phyloP scores from a whole-genome alignment of 495 filamentous ascomycete genomes.

The Achaetomiella virescens region DNA sequence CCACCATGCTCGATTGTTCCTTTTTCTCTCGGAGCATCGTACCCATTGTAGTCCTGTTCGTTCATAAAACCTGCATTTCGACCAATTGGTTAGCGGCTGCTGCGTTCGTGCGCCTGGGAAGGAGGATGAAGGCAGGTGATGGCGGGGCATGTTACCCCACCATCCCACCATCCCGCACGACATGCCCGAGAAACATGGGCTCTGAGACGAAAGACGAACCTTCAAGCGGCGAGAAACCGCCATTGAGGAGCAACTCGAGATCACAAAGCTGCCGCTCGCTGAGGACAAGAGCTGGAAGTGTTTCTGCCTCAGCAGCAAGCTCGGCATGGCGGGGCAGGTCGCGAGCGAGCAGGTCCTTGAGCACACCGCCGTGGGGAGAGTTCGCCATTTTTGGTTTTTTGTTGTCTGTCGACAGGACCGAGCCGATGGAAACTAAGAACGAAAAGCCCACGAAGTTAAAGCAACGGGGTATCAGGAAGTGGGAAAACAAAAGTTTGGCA shows the following conservation, averaged over 20 bases:
- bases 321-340: constrained; percentile 71
- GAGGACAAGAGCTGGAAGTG: constrained; percentile 74
- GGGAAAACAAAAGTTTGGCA: neutral
- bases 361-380: constrained; percentile 88
- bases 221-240: constrained; percentile 95
- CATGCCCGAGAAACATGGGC: constrained; percentile 1
- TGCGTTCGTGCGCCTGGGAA: neutral
- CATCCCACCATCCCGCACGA: constrained; percentile 11
- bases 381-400: constrained; percentile 48
- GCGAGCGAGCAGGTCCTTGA: constrained; percentile 93
- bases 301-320: constrained; percentile 78
- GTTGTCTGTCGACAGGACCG: neutral
- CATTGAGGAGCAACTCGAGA: constrained; percentile 90
- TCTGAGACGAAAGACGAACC: constrained; percentile 52
- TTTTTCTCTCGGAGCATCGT: constrained; percentile 22
- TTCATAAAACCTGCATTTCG: constrained; percentile 79
- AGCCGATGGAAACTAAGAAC: neutral
- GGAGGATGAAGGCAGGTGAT: constrained; percentile 4
- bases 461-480: neutral
- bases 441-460: neutral
- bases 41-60: constrained; percentile 93
- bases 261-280: constrained; percentile 94
- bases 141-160: constrained; percentile 30
- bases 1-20: constrained; percentile 8
- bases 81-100: constrained; percentile 16